A percentile compares a stretch with the other conserved stretches of the same genome.
phyloP scores from a whole-genome alignment of 805 yeast genomes.

The Monosporozyma aerobia region DNA sequence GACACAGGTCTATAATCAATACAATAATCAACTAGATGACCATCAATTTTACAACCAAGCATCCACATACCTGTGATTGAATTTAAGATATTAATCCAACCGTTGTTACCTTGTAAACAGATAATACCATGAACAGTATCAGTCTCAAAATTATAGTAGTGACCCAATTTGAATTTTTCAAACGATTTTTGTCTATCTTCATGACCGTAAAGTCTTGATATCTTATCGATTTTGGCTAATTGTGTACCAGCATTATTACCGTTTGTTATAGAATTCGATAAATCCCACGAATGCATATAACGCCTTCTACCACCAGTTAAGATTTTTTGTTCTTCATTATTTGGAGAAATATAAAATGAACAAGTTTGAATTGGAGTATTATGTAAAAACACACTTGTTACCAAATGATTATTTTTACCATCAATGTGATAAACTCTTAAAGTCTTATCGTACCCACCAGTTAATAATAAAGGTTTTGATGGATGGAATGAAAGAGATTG shows the following conservation, averaged over 20 bases:
- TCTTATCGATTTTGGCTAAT: conserved; percentile 55
- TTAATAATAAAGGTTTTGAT: conserved; percentile 59
- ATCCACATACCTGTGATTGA: conserved; percentile 80
- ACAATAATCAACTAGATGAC: conserved; percentile 66
- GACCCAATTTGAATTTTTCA: conserved; percentile 75
- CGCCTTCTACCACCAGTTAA: conserved; percentile 87
- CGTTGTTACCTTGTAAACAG: conserved; percentile 74
- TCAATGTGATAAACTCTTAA: conserved; percentile 82
- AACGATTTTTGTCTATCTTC: conserved; percentile 75
- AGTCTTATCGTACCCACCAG: conserved; percentile 90
- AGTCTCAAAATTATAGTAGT: conserved; percentile 17
- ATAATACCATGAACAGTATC: conserved; percentile 48
- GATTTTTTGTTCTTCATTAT: conserved; percentile 36
- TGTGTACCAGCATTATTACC: conserved; percentile 8
- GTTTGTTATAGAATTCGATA: conserved; percentile 42
- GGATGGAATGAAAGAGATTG: conserved; percentile 83
- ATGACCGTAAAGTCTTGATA: conserved; percentile 86
- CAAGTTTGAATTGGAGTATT: conserved; percentile 78
- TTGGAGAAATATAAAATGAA: conserved; percentile 20
- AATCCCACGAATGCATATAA: conserved; percentile 88
- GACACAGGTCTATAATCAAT: conserved; percentile 27
- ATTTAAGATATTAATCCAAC: conserved; percentile 80
- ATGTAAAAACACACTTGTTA: conserved; percentile 70
- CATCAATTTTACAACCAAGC: conserved; percentile 82
- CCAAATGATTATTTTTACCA: conserved; percentile 72